phyloP scores from a whole-genome alignment of 305 asterid species.

The Solanum aculeatissimum region DNA sequence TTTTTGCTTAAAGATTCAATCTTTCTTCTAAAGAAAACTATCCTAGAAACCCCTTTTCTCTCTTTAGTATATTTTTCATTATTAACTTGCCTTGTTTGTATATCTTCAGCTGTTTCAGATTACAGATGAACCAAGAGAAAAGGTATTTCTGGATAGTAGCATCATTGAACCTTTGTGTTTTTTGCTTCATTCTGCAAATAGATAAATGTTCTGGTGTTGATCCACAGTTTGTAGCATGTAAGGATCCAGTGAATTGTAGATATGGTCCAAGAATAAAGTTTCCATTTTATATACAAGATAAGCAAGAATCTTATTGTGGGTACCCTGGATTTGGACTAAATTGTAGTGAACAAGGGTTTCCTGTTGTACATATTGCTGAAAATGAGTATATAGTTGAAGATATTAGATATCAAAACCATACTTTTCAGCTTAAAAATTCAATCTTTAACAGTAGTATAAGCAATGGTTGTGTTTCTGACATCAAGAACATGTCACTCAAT shows the following conservation, averaged over 20 bases:
- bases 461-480: slow-evolving; percentile 2
- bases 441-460: neutral
- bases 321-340: slow-evolving; percentile 19
- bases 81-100: neutral
- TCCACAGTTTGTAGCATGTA: slow-evolving; percentile 27
- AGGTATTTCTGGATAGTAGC: neutral
- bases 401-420: neutral
- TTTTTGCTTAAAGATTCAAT: neutral
- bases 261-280: slow-evolving; percentile 31
- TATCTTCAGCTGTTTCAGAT: slow-evolving; percentile 5
- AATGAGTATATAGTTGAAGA: slow-evolving; percentile 4
- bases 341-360: slow-evolving; percentile 20
- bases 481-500: neutral
- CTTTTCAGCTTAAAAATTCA: neutral
- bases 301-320: slow-evolving; percentile 30
- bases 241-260: slow-evolving; percentile 15
- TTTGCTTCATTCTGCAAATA: slow-evolving; percentile 8
- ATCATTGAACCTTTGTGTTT: slow-evolving; percentile 5
- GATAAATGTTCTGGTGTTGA: slow-evolving; percentile 18
- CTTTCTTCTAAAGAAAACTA: neutral
- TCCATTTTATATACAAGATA: slow-evolving; percentile 32
- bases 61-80: neutral
- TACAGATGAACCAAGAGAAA: slow-evolving; percentile 9
- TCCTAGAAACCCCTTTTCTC: neutral
- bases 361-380: slow-evolving; percentile 3